A percentile compares a stretch with the other conserved stretches of the same genome.
These are phyloP conservation scores for Brettanomyces anomalus DNA, from an alignment of 805 yeast species.

Conservation along the genomic window DNA sequence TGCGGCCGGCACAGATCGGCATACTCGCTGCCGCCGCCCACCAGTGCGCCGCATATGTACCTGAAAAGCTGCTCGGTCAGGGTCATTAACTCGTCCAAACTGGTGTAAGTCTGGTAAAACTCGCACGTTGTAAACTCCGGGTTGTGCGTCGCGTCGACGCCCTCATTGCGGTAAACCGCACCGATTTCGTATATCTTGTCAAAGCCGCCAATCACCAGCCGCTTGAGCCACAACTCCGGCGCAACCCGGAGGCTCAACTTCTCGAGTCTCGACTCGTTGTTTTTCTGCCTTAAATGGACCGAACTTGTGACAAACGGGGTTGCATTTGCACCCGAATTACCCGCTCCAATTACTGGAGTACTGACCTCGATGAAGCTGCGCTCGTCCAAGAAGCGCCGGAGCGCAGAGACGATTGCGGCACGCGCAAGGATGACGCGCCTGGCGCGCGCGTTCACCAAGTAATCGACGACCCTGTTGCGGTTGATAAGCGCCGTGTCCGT, in stretches of 20 bases:
- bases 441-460: conserved; percentile 49
- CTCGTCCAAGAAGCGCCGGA: conserved; percentile 48
- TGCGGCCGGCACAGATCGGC: conserved; percentile 15
- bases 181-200: conserved; percentile 87
- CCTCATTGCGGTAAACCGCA: conserved; percentile 80
- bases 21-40: conserved; percentile 7
- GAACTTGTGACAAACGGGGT: conserved; percentile 63
- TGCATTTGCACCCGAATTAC: conserved; percentile 83
- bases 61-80: conserved; percentile 52
- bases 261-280: conserved; percentile 11
- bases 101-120: conserved; percentile 68
- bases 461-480: conserved; percentile 64
- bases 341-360: conserved; percentile 72
- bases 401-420: conserved; percentile 40
- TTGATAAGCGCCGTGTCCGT: conserved; percentile 48
- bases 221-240: conserved; percentile 91
- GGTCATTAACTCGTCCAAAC: conserved; percentile 55
- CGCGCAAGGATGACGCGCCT: conserved; percentile 41
- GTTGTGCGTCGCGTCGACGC: conserved; percentile 86
- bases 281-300: conserved; percentile 25
- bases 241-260: conserved; percentile 72
- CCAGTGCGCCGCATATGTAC: conserved; percentile 28
- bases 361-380: conserved; percentile 70
- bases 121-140: conserved; percentile 92
- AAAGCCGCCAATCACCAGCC: conserved; percentile 74